Evolutionary conservation across 148 eudicot species (phyloP).

Genomic region (Amaranthus palmeri): DNA sequence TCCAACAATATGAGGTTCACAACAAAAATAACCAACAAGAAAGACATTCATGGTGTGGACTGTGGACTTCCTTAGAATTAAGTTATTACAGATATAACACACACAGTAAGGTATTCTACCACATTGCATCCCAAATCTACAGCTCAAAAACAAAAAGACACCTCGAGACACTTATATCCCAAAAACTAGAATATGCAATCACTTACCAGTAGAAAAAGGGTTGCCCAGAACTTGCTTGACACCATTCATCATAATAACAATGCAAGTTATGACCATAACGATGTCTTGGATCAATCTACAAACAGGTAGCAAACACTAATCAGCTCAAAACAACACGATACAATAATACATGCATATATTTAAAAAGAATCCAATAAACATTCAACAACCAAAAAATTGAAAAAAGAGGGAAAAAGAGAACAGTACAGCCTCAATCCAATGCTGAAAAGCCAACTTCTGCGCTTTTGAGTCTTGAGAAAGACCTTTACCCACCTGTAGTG

Average conservation of each 20-base stretch:
- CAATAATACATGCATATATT: not conserved
- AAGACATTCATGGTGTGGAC: not conserved
- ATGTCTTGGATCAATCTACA: conserved; percentile 91
- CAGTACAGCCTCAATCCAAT: conserved; percentile 97
- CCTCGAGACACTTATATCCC: not conserved
- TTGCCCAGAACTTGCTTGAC: conserved; percentile 63
- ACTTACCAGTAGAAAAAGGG: conserved; percentile 95
- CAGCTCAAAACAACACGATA: not conserved
- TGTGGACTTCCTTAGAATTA: not conserved
- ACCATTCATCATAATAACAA: conserved; percentile 78
- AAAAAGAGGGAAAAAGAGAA: not conserved
- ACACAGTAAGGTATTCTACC: no score
- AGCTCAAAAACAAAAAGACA: not conserved
- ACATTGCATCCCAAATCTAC: not conserved
- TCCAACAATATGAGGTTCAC: not conserved
- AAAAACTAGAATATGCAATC: not conserved
- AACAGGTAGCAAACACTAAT: not conserved
- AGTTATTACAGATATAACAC: no score
- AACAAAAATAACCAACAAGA: not conserved
- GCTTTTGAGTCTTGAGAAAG: conserved; percentile 71
- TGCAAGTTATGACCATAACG: conserved; percentile 93
- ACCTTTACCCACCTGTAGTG: conserved; percentile 84
- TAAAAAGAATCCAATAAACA: not conserved
- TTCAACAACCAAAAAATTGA: not conserved
- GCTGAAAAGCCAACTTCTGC: conserved; percentile 84